Percentiles rank a stretch among this genome's conserved stretches.
phyloP scores from a whole-genome alignment of 176 grass and related monocot genomes.

The Ananas comosus region DNA sequence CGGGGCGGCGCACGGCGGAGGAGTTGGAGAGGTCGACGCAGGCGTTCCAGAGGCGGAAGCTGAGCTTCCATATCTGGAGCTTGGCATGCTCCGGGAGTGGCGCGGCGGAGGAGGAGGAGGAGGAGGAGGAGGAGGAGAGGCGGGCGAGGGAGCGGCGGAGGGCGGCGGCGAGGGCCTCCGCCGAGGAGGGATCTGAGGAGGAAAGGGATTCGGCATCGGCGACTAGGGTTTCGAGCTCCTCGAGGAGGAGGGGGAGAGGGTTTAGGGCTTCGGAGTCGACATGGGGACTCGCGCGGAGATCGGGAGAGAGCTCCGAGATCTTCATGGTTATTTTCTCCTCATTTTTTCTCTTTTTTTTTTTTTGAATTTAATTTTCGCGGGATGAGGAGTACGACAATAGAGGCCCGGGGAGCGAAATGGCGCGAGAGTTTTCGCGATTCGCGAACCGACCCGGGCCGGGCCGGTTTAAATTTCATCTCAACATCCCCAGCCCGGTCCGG shows the following conservation, averaged over 20 bases:
- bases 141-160: conserved; percentile 42
- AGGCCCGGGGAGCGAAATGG: too few relatives aligned
- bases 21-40: conserved; percentile 73
- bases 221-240: conserved; percentile 48
- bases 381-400: not conserved
- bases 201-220: conserved; percentile 42
- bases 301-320: conserved; percentile 96
- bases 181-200: conserved; percentile 16
- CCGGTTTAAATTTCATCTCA: too few relatives aligned
- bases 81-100: conserved; percentile 27
- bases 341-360: conserved; percentile 5
- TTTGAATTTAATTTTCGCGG: not conserved
- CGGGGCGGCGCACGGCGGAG: conserved; percentile 7
- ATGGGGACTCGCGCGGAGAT: conserved; percentile 34
- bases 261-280: not conserved
- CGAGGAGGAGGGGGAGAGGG: conserved; percentile 32
- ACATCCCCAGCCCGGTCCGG: too few relatives aligned
- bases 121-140: conserved; percentile 29
- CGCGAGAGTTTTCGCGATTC: too few relatives aligned
- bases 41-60: conserved; percentile 87
- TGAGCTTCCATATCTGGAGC: conserved; percentile 73
- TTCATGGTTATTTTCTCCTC: conserved; percentile 40
- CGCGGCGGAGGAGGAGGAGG: conserved; percentile 15
- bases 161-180: conserved; percentile 34
- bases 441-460: too few relatives aligned